Base-by-base conservation (phyloP, 73 alveolate species). In the Paramecium tetraurelia region DNA sequence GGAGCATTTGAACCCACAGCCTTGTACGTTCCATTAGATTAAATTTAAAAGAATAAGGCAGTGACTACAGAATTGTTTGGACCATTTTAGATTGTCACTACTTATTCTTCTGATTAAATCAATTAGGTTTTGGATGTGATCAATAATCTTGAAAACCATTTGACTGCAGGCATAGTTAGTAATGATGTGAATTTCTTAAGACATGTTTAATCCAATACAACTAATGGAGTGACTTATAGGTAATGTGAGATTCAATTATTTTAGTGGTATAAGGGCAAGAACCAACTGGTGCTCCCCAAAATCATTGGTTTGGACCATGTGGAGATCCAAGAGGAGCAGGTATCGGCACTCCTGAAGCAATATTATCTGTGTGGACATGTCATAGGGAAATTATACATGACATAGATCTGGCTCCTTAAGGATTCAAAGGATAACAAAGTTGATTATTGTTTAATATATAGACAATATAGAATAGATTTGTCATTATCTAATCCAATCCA, bases 211-310 rank as follows among this genome's bases (percentile, higher is more conserved):
- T 92, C 96, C 3, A 72, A 85, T 75, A 95, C 98, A 10, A 87
- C 94, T 1, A 96, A 96, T 92, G 98, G 98, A 16, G 95, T 97
- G n/a, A 93, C 97, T 27, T 94, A 95, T 68, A 76, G 86, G 86
- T 58, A 35, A 88, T 44, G 2, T 94, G 95, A n/a, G 57, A 83
- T 40, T 68, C 94, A 93, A 97, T 33, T 88, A 96, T 27, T 96
- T 96, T 76, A 97, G 95, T 18, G 99, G 99, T 27, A 95, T 92
- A 31, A 88, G 99, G 84, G 99, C 99, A 12, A 93, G 99, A 92
- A 98, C 99, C 99, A 33, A 98, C 99, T 11, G 99, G 99, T 20
- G 99, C 99, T n/a, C 99, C 99, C 1, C 95, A 97, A 70, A 98
- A 98, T 93, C 99, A 98, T 92, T 98, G 99, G 99, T 98, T 98